Evolutionary conservation across 208 protist genomes (phyloP), one percentile per base, ranked within the genome.

Genomic region (Trypanosoma melophagium): DNA sequence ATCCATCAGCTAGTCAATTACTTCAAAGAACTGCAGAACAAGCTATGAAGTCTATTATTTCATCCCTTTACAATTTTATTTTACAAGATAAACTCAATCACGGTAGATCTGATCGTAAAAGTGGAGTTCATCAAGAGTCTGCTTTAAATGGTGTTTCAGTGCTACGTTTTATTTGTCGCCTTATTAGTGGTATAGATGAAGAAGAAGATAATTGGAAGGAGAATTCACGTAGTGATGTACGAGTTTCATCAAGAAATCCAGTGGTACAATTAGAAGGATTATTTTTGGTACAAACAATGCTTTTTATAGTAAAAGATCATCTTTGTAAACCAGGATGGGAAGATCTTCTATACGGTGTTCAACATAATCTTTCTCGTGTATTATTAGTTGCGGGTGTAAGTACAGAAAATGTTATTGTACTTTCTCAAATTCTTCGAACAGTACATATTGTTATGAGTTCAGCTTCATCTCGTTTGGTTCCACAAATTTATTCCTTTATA

Each of bases 401-500:
- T 47, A 87, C 87, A 10, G 75, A 60, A 9, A 85, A 92, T 49
- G 69, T 86, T 16, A 80, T 94, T n/a, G 80, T 97, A 22, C 76
- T 95, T 38, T 83, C 89, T 57, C 89, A 92, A 75, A 79, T 94
- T 42, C 67, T 96, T 58, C 87, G 83, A 50, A 91, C 84, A 19
- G 71, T 93, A 21, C 89, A 96, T 62, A 66, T 94, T 54, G 76
- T 89, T 13, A 70, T 84, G 19, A 71, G 85, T 60, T 58, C 63
- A 31, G 81, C 76, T 3, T 77, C 80, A n/a, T 52, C 63, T 35
- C 60, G 68, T 54, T 66, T 96, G 50, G 79, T 90, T 31, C 89
- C 89, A 28, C 93, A 97, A 63, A 79, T 87, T 4, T 88, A 86
- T 63, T 83, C 76, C 61, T 96, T 97, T 66, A 66, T 97, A 14